These are phyloP conservation scores for Tetrahymena thermophila DNA, from an alignment of 73 alveolate genomes.

Conservation along the genomic window DNA sequence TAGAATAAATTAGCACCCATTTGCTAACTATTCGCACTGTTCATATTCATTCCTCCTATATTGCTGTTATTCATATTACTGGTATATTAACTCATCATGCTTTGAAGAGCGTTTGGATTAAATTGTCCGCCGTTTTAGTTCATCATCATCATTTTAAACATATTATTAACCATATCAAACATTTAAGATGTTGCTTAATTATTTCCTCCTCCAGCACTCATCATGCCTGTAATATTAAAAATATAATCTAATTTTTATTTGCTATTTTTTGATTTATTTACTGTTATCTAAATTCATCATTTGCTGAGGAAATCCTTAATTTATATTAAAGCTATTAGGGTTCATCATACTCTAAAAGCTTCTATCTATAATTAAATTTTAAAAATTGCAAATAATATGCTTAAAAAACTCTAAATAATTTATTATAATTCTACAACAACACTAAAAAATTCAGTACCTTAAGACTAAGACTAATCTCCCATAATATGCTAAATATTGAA, in stretches of 20 bases:
- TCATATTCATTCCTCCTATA: neutral
- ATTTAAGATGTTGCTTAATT: neutral
- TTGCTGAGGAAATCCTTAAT: neutral
- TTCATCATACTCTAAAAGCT: neutral
- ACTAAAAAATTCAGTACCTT: neutral
- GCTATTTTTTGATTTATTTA: neutral
- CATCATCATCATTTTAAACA: neutral
- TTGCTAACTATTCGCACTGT: neutral
- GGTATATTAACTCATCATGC: neutral
- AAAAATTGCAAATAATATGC: neutral
- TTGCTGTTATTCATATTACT: neutral
- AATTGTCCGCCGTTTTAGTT: neutral
- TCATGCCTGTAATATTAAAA: neutral
- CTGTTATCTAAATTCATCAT: neutral
- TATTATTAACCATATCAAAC: neutral
- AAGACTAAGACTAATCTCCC: neutral
- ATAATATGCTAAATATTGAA: neutral
- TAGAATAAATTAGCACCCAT: neutral
- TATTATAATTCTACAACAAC: no score
- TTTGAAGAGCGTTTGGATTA: neutral
- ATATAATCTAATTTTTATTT: neutral
- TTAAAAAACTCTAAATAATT: neutral
- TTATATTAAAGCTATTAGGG: neutral
- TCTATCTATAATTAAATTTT: neutral
- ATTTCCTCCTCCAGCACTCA: neutral